These are phyloP conservation scores for Nakaseomyces uthaithaninus DNA, from an alignment of 1,139 yeast genomes.

Conservation along the genomic window DNA sequence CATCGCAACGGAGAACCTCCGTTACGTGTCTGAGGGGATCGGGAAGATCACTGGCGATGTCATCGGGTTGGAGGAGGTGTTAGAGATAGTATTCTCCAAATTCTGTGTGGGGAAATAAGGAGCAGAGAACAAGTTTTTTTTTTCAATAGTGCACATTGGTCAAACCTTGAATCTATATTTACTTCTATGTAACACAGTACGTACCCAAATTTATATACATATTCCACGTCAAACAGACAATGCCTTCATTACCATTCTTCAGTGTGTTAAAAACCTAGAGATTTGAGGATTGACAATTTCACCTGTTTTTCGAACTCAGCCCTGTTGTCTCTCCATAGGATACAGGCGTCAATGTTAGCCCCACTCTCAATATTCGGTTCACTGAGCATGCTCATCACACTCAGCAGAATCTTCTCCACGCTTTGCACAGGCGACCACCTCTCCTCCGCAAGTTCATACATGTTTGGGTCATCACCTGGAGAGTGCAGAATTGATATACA, in stretches of 20 bases:
- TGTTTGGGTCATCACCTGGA: slow-evolving; percentile 95
- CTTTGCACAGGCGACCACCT: slow-evolving; percentile 98
- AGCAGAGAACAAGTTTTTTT: too few relatives aligned
- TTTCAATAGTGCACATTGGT: background rate
- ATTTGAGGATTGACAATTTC: slow-evolving; percentile 26
- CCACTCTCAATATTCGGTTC: slow-evolving; percentile 97
- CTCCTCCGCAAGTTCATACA: slow-evolving; percentile 90
- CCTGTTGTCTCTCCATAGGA: slow-evolving; percentile 83
- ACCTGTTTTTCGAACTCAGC: slow-evolving; percentile 59
- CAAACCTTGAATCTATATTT: background rate
- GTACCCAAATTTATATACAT: slow-evolving; percentile 1
- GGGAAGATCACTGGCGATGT: slow-evolving; percentile 89
- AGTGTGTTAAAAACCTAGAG: slow-evolving; percentile 30
- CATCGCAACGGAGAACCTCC: slow-evolving; percentile 69
- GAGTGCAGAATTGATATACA: slow-evolving; percentile 92
- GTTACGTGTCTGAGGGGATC: slow-evolving; percentile 73
- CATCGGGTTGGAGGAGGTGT: slow-evolving; percentile 80
- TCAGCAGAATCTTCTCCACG: slow-evolving; percentile 83
- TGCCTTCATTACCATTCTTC: too few relatives aligned
- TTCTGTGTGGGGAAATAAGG: slow-evolving; percentile 88
- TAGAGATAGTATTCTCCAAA: slow-evolving; percentile 83
- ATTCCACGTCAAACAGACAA: slow-evolving; percentile 2
- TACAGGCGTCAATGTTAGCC: slow-evolving; percentile 94
- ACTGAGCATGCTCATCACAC: slow-evolving; percentile 93
- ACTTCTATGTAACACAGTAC: background rate